Evolutionary conservation across 2,329 filamentous ascomycete species (phyloP).

Genomic region (Aspergillus chevalieri): DNA sequence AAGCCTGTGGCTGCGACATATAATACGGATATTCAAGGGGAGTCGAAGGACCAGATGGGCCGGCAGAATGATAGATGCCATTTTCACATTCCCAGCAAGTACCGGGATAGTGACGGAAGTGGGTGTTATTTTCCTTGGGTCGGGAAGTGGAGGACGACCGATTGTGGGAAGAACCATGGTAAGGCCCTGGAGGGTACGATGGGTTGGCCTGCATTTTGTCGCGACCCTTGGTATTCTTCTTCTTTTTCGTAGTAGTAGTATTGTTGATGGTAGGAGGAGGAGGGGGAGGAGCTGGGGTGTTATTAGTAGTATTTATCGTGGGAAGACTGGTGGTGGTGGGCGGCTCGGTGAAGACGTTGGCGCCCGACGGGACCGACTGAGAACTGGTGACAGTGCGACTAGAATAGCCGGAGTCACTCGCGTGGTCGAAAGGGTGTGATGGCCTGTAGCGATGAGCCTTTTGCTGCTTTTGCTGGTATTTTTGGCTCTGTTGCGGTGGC

Average conservation of each 20-base stretch:
- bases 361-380: conserved; percentile 45
- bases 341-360: conserved; percentile 19
- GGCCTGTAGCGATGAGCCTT: conserved; percentile 23
- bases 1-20: conserved; percentile 20
- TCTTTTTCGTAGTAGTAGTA: background rate
- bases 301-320: background rate
- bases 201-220: background rate
- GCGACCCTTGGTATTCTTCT: conserved; percentile 1
- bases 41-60: conserved; percentile 8
- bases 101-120: conserved; percentile 25
- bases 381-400: conserved; percentile 50
- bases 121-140: conserved; percentile 24
- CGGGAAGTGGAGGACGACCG: conserved; percentile 30
- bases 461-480: conserved; percentile 17
- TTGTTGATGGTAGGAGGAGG: background rate
- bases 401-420: conserved; percentile 59
- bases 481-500: too few relatives aligned
- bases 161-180: conserved; percentile 14
- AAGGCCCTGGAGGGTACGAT: background rate
- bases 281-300: background rate
- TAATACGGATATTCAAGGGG: conserved; percentile 30
- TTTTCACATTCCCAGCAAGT: conserved; percentile 32
- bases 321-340: background rate
- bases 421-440: conserved; percentile 38
- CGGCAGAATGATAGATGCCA: conserved; percentile 26